These are phyloP conservation scores for Nicotiana undulata DNA, from an alignment of 257 asterid genomes.

Conservation along the genomic window DNA sequence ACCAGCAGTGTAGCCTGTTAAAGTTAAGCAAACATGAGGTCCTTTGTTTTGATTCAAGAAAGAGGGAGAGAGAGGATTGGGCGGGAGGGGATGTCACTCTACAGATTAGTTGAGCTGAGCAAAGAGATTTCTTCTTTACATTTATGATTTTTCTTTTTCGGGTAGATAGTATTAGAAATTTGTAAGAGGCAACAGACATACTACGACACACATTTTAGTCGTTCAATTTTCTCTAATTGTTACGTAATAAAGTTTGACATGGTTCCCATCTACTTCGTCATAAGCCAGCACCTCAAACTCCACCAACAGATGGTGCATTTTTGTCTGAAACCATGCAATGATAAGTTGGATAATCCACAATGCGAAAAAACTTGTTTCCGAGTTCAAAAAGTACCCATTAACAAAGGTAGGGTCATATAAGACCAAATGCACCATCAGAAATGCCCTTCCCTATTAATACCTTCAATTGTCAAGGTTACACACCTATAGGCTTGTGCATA, in stretches of 20 bases:
- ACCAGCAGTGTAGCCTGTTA: neutral
- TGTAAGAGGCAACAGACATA: no score
- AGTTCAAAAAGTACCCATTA: neutral
- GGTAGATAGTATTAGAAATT: neutral
- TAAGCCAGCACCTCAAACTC: neutral
- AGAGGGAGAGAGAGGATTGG: neutral
- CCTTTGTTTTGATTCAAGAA: no score
- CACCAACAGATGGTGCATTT: neutral
- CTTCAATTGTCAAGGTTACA: neutral
- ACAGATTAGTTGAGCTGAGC: neutral
- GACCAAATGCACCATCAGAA: neutral
- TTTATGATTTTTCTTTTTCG: no score
- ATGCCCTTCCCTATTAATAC: neutral
- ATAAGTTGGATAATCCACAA: neutral
- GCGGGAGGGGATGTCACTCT: neutral
- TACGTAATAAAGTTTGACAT: no score
- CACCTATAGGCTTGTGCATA: neutral
- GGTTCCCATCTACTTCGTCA: neutral
- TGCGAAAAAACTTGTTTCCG: neutral
- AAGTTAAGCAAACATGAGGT: neutral
- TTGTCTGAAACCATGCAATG: neutral
- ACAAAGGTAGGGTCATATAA: neutral
- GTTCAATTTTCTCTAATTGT: neutral
- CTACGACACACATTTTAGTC: neutral
- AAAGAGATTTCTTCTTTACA: neutral